Conservation (phyloP, 352 stramenopile genomes). For the Phytophthora pseudosyringae region DNA sequence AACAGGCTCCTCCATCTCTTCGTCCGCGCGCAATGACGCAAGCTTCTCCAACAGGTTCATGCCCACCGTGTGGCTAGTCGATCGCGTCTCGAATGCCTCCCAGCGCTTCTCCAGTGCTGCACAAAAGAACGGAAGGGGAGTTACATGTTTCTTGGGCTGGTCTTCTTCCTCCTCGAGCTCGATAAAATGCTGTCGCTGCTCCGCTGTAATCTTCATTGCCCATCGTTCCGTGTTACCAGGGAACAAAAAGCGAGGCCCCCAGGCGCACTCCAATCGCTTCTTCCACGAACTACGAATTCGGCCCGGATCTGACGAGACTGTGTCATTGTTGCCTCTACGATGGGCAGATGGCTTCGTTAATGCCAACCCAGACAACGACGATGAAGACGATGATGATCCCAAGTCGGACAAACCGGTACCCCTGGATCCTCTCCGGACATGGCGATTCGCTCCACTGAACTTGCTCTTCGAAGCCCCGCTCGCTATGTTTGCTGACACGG, state of each 20-base stretch:
- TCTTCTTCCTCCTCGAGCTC: constrained; percentile 37
- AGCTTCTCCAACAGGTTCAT: constrained; percentile 63
- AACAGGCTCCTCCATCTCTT: constrained; percentile 65
- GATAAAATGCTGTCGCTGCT: constrained; percentile 26
- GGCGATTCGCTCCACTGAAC: constrained; percentile 14
- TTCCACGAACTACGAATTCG: constrained; percentile 58
- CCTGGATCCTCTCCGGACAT: constrained; percentile 26
- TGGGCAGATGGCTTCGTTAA: constrained; percentile 11
- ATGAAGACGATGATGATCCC: constrained; percentile 24
- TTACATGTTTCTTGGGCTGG: constrained; percentile 31
- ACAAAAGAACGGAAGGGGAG: constrained; percentile 55
- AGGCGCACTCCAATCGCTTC: constrained; percentile 61
- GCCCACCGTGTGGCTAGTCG: constrained; percentile 57
- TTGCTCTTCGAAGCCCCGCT: constrained; percentile 7
- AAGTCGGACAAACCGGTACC: constrained; percentile 16
- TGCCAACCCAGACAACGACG: constrained; percentile 30
- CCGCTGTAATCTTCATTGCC: constrained; percentile 15
- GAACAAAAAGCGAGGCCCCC: constrained; percentile 64
- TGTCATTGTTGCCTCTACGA: constrained; percentile 27
- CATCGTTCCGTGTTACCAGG: constrained; percentile 39
- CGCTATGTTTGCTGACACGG: not conserved
- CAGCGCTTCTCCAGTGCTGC: constrained; percentile 54
- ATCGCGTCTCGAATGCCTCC: constrained; percentile 58
- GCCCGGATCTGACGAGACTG: constrained; percentile 27
- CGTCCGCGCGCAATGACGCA: constrained; percentile 36